Evolutionary conservation across 2,329 filamentous ascomycete genomes (phyloP).

Genomic region (Aureobasidium mangrovei): DNA sequence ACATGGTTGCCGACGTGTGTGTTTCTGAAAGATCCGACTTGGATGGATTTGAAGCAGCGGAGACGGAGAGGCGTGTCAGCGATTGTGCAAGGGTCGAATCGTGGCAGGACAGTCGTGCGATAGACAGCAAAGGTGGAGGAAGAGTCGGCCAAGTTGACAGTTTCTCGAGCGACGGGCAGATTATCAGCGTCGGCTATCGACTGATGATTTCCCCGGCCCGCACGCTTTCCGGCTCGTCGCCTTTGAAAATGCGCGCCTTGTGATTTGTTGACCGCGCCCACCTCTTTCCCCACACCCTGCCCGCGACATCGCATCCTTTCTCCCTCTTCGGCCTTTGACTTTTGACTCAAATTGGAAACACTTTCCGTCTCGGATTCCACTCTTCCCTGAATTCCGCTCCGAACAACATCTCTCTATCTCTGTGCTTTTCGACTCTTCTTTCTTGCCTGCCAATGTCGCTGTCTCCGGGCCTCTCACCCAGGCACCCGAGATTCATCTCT

Average conservation of each 20-base stretch:
- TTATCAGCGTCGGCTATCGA: neutral
- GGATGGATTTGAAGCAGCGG: neutral
- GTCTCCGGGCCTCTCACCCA: no score
- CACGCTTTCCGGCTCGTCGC: neutral
- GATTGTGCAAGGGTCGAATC: neutral
- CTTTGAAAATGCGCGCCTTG: neutral
- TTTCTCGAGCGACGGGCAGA: neutral
- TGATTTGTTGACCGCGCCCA: conserved; percentile 1
- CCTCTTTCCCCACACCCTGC: neutral
- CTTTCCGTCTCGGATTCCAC: neutral
- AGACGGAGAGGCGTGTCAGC: neutral
- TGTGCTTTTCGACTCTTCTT: no score
- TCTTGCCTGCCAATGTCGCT: no score
- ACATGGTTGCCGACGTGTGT: conserved; percentile 33
- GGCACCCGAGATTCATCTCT: no score
- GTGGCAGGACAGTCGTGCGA: neutral
- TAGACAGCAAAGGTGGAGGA: neutral
- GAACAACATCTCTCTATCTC: no score
- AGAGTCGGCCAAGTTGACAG: conserved; percentile 2
- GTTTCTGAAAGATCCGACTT: neutral
- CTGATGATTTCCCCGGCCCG: neutral
- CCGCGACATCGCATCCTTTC: neutral
- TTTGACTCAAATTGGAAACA: neutral
- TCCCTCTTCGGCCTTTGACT: neutral
- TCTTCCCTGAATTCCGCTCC: neutral